These are phyloP conservation scores for Xylariales sp. DNA, from an alignment of 2,329 filamentous ascomycete species.

Conservation along the genomic window DNA sequence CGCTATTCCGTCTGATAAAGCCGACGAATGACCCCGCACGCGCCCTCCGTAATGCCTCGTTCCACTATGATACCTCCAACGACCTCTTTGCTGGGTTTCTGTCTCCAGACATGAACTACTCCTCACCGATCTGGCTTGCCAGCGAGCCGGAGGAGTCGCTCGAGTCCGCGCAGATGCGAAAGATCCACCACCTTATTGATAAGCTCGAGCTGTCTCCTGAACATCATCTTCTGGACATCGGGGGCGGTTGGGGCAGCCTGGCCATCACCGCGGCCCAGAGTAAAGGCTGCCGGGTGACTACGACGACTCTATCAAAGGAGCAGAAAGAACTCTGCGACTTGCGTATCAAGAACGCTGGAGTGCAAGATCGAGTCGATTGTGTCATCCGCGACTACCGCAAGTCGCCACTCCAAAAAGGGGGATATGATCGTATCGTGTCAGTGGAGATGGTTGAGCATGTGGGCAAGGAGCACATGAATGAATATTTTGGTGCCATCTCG, in stretches of 20 bases:
- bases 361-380: conserved; percentile 62
- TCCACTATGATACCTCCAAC: conserved; percentile 74
- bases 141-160: conserved; percentile 47
- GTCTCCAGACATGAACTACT: conserved; percentile 74
- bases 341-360: conserved; percentile 57
- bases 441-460: conserved; percentile 79
- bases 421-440: conserved; percentile 68
- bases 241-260: conserved; percentile 72
- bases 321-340: conserved; percentile 65
- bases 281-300: conserved; percentile 66
- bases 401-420: conserved; percentile 45
- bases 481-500: conserved; percentile 65
- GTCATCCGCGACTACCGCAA: conserved; percentile 67
- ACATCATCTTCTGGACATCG: conserved; percentile 75
- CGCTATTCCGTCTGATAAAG: conserved; percentile 53
- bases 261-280: conserved; percentile 63
- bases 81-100: conserved; percentile 72
- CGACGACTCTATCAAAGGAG: conserved; percentile 62
- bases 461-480: conserved; percentile 60
- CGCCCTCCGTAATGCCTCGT: conserved; percentile 61
- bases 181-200: conserved; percentile 61
- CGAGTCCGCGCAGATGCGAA: conserved; percentile 63
- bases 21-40: conserved; percentile 54
- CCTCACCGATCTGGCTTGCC: conserved; percentile 58
- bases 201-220: conserved; percentile 54